Percentiles rank a stretch among this genome's conserved stretches.
These are phyloP conservation scores for Irpex rosettiformis DNA, from an alignment of 1,284 basidiomycete genomes.

Conservation along the genomic window DNA sequence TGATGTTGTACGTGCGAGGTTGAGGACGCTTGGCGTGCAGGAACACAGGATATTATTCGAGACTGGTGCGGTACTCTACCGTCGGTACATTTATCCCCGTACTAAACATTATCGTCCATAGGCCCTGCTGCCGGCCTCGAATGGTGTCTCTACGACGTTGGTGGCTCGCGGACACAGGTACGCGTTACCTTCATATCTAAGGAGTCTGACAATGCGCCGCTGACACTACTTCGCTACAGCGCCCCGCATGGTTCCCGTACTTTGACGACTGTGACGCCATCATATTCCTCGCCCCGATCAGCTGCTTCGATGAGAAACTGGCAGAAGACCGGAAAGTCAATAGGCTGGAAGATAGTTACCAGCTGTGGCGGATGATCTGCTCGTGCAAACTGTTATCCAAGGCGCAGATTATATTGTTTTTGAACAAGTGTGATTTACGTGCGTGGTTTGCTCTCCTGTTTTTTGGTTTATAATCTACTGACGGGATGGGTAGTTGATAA, in stretches of 20 bases:
- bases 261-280: slow-evolving; percentile 40
- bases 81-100: neutral
- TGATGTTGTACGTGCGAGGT: slow-evolving; percentile 64
- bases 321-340: slow-evolving; percentile 40
- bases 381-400: slow-evolving; percentile 35
- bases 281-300: slow-evolving; percentile 40
- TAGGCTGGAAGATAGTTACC: slow-evolving; percentile 40
- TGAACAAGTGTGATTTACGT: slow-evolving; percentile 30
- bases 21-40: slow-evolving; percentile 70
- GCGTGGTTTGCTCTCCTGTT: neutral
- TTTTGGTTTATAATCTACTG: slow-evolving; percentile 36
- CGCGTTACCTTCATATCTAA: slow-evolving; percentile 22
- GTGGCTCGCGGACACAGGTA: slow-evolving; percentile 66
- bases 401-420: slow-evolving; percentile 35
- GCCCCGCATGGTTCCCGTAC: slow-evolving; percentile 37
- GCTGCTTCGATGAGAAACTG: slow-evolving; percentile 41
- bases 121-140: slow-evolving; percentile 33
- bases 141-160: slow-evolving; percentile 65
- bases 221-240: slow-evolving; percentile 18
- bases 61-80: slow-evolving; percentile 42
- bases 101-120: slow-evolving; percentile 9
- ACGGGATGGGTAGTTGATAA: slow-evolving; percentile 44
- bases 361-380: slow-evolving; percentile 38
- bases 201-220: slow-evolving; percentile 11
- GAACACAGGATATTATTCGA: slow-evolving; percentile 68